phyloP scores from a whole-genome alignment of 78 protist genomes.

The Bodo saltans region DNA sequence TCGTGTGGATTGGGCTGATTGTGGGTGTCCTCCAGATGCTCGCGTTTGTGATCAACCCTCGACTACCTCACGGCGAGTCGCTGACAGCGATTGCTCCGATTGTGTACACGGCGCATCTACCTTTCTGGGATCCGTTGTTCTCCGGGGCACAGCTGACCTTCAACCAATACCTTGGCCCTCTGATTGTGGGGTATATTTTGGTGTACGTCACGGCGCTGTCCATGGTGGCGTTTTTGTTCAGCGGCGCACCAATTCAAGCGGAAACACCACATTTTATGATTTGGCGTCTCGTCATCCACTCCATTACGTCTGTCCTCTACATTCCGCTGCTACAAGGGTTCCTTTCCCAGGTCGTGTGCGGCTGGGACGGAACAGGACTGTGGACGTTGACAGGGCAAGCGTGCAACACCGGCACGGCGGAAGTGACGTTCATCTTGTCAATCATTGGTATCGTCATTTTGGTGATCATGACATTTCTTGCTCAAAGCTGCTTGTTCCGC shows the following conservation, averaged over 20 bases:
- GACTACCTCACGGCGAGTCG: neutral
- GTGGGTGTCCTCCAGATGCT: neutral
- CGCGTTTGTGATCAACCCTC: conserved; percentile 15
- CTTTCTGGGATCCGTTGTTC: neutral
- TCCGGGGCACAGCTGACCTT: neutral
- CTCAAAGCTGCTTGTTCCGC: neutral
- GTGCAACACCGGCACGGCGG: neutral
- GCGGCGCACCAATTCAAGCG: neutral
- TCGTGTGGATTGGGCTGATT: neutral
- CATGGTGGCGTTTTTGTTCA: neutral
- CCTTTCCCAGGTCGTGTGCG: neutral
- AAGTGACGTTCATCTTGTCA: neutral
- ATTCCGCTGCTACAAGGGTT: neutral
- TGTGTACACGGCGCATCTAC: conserved; percentile 8
- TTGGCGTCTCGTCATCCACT: neutral
- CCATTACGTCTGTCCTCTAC: neutral
- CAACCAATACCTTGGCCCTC: neutral
- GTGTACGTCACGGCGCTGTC: neutral
- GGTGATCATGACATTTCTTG: neutral
- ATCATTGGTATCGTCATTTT: neutral
- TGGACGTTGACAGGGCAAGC: too few species aligned
- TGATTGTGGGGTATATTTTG: neutral
- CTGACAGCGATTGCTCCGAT: neutral
- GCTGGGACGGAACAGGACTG: neutral
- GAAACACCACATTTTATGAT: neutral